phyloP scores from a whole-genome alignment of 2,329 filamentous ascomycete species.

The Sporothrix humicola region DNA sequence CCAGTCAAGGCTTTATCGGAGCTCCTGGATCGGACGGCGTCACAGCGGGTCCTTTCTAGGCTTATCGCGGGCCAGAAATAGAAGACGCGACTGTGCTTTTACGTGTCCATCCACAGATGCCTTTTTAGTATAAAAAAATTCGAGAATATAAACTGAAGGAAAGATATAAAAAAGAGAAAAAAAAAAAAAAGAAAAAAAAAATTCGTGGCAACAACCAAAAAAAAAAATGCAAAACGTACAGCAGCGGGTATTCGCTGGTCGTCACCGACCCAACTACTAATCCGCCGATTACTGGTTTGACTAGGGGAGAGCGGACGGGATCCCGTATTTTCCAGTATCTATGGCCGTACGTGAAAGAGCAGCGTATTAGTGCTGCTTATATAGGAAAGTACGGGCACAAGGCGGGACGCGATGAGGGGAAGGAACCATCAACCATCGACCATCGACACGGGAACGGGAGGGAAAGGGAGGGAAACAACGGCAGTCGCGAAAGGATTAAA shows the following conservation, averaged over 20 bases:
- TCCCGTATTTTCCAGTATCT: too few relatives aligned
- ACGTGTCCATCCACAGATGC: neutral
- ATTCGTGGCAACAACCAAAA: neutral
- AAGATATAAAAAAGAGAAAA: too few relatives aligned
- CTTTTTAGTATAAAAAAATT: too few relatives aligned
- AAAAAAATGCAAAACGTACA: neutral
- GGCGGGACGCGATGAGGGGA: neutral
- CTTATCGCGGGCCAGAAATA: neutral
- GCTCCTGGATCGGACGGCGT: neutral
- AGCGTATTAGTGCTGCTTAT: too few relatives aligned
- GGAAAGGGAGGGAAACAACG: neutral
- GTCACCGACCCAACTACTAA: too few relatives aligned
- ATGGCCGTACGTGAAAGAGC: too few relatives aligned
- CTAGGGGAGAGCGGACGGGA: too few relatives aligned
- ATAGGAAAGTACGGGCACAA: neutral
- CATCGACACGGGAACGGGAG: neutral
- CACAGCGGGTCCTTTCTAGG: neutral
- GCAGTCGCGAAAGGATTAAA: neutral
- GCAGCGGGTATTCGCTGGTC: too few relatives aligned
- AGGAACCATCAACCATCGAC: neutral
- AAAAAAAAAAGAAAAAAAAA: too few relatives aligned
- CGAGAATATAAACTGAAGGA: too few relatives aligned
- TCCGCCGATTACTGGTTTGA: neutral
- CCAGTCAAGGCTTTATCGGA: constrained; percentile 12
- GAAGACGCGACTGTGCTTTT: neutral